phyloP scores from a whole-genome alignment of 176 grass and related monocot species.

The Otatea glauca region DNA sequence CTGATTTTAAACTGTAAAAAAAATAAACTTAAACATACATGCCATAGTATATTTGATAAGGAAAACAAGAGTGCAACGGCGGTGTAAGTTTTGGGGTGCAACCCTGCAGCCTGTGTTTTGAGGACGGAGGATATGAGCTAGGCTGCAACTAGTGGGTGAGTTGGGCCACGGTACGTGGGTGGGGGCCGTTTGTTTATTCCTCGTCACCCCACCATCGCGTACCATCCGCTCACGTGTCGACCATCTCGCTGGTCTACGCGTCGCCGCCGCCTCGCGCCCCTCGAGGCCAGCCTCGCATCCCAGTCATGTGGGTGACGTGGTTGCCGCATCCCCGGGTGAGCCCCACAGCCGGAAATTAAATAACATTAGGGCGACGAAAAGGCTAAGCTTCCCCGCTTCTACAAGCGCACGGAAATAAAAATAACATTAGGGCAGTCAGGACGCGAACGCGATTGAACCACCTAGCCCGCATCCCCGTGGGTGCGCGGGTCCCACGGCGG shows the following conservation, averaged over 20 bases:
- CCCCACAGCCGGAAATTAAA: too few species aligned
- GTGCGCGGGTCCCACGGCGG: background rate
- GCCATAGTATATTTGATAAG: background rate
- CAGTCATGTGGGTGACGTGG: too few species aligned
- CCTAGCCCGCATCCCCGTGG: background rate
- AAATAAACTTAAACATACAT: too few species aligned
- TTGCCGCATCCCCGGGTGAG: too few species aligned
- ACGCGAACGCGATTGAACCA: conserved; percentile 17
- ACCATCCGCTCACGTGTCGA: conserved; percentile 32
- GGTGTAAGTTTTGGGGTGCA: conserved; percentile 1
- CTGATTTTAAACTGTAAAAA: too few species aligned
- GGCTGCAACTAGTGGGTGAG: conserved; percentile 42
- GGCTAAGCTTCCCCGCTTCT: too few species aligned
- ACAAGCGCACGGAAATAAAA: too few species aligned
- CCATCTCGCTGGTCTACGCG: background rate
- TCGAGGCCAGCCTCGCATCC: too few species aligned
- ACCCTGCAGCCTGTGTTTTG: background rate
- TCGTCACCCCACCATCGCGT: conserved; percentile 18
- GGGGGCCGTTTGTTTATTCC: conserved; percentile 1
- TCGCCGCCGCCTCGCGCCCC: conserved; percentile 9
- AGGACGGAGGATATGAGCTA: background rate
- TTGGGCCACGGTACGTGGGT: background rate
- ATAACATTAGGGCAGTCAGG: background rate
- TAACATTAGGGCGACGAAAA: too few species aligned
- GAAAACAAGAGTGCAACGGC: fast-evolving